Conservation (phyloP, 108 stramenopile genomes). For the Conticribra guillardii region DNA sequence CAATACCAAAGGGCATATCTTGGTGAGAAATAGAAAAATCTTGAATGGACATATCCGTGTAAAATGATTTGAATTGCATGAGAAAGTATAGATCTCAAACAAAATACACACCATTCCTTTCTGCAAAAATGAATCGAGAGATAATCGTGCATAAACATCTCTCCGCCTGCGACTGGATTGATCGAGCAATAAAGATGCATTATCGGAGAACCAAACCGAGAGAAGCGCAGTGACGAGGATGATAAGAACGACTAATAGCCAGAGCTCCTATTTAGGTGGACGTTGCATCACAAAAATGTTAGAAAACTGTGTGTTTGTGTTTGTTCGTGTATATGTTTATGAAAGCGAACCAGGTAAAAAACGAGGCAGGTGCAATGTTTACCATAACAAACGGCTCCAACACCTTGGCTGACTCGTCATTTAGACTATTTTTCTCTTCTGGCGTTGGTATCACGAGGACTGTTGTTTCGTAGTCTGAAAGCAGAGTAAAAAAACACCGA, state of each 20-base stretch:
- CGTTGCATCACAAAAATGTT: not conserved
- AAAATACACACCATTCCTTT: not conserved
- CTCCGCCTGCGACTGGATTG: no score
- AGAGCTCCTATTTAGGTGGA: not conserved
- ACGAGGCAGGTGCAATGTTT: no score
- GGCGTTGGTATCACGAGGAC: slow-evolving; percentile 22
- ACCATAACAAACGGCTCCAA: slow-evolving; percentile 14
- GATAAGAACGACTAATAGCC: not conserved
- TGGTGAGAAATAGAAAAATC: no score
- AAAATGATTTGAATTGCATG: no score
- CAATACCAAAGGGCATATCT: no score
- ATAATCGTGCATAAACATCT: not conserved
- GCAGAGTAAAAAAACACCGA: not conserved
- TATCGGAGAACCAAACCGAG: slow-evolving; percentile 1
- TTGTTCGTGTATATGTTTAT: not conserved
- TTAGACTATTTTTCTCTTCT: not conserved
- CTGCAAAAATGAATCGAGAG: not conserved
- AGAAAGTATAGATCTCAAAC: not conserved
- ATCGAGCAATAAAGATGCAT: no score
- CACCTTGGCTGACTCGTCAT: slow-evolving; percentile 1
- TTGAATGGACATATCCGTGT: no score
- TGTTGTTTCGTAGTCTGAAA: slow-evolving; percentile 9
- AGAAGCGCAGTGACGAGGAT: not conserved
- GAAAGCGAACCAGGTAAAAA: no score
- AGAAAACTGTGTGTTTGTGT: no score